Evolutionary conservation across 1,139 yeast genomes (phyloP).

Genomic region (Kluyveromyces marxianus): DNA sequence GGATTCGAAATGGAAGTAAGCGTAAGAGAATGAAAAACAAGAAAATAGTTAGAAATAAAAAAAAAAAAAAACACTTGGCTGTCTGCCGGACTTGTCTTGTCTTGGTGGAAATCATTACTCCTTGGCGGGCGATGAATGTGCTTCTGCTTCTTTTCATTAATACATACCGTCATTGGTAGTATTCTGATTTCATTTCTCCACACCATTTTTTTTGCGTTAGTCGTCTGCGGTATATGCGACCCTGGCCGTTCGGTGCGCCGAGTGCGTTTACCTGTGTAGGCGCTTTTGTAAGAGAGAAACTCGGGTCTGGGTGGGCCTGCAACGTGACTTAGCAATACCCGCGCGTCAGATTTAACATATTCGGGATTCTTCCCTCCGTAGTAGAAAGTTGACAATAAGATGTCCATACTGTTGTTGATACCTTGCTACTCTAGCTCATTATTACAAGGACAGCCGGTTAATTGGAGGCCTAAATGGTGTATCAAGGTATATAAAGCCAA

Average conservation of each 20-base stretch:
- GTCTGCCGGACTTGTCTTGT: too few relatives aligned
- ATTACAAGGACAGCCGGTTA: neutral
- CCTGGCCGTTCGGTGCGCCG: neutral
- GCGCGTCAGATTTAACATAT: neutral
- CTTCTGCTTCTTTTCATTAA: too few relatives aligned
- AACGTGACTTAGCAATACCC: neutral
- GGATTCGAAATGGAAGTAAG: too few relatives aligned
- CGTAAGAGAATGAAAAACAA: too few relatives aligned
- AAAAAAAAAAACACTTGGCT: too few relatives aligned
- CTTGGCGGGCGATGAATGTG: too few relatives aligned
- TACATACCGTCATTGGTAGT: too few relatives aligned
- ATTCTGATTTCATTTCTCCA: too few relatives aligned
- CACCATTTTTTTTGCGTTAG: too few relatives aligned
- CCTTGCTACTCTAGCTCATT: neutral
- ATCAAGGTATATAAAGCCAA: neutral
- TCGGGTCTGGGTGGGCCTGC: neutral
- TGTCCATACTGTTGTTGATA: neutral
- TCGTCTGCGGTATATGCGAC: neutral
- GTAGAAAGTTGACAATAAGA: neutral
- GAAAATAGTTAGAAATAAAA: too few relatives aligned
- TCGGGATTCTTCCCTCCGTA: neutral
- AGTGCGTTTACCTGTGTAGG: neutral
- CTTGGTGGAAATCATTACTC: too few relatives aligned
- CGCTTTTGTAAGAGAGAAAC: neutral
- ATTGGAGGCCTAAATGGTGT: neutral